Conservation (phyloP, 2,329 filamentous ascomycete genomes). For the Beauveria asiatica region DNA sequence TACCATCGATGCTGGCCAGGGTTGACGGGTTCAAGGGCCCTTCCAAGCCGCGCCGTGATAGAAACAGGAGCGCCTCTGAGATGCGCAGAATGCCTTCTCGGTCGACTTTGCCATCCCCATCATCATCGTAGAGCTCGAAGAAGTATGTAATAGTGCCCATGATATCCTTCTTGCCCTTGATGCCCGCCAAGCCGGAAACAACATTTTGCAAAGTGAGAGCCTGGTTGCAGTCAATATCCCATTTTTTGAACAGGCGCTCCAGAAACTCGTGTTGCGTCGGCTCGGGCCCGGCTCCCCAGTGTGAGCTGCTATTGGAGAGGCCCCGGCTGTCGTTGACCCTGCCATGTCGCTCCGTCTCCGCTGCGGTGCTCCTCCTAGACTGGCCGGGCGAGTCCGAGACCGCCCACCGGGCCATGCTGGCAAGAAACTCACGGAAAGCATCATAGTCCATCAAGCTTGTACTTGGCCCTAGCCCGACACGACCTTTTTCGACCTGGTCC, state of each 20-base stretch:
- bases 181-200: conserved; percentile 78
- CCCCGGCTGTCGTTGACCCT: conserved; percentile 52
- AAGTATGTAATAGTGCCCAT: conserved; percentile 98
- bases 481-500: conserved; percentile 65
- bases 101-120: conserved; percentile 83
- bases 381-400: conserved; percentile 73
- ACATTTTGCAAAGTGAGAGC: conserved; percentile 83
- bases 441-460: conserved; percentile 96
- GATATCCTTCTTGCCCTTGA: conserved; percentile 90
- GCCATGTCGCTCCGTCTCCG: conserved; percentile 46
- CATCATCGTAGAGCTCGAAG: conserved; percentile 94
- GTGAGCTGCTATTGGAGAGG: conserved; percentile 34
- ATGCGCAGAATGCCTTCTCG: conserved; percentile 91
- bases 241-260: conserved; percentile 74
- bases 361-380: conserved; percentile 37
- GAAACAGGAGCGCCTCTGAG: conserved; percentile 85
- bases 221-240: conserved; percentile 73
- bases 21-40: conserved; percentile 50
- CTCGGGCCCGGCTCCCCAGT: conserved; percentile 49
- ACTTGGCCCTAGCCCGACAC: conserved; percentile 81
- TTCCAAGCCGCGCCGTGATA: conserved; percentile 80
- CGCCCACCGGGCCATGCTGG: conserved; percentile 85
- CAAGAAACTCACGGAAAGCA: conserved; percentile 88
- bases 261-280: conserved; percentile 95
- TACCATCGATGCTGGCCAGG: conserved; percentile 38